Evolutionary conservation across 305 asterid genomes (phyloP), one percentile per base, ranked within the genome.

Genomic region (Rubia balearica): DNA sequence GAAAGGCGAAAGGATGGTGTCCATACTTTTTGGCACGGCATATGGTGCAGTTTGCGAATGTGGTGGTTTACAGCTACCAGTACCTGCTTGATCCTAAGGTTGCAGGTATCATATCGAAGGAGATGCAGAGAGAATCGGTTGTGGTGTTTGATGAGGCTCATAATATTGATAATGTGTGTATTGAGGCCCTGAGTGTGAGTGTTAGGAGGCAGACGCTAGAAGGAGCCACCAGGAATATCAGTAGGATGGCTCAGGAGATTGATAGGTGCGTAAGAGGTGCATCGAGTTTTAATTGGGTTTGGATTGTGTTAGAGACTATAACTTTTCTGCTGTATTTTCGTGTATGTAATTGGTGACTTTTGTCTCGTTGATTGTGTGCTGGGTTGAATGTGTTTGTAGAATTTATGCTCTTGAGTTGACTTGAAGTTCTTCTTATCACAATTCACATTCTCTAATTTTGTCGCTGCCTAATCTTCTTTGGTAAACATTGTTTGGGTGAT

Each of bases 81-180:
- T 94, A 94, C 83, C 79, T 94, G 65, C 98, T 94, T 73, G 99
- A 94, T 82, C 99, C 99, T 40, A 94, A 94, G 82, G 99, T 94
- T 78, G 99, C 99, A 3, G 93, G 93, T 72, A 86, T 94, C 75
- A 94, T 94, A 83, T 94, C 99, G 6, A 94, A 90, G 82, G 98
- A 94, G 89, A 94, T 94, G 98, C 97, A 91, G 84, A 90, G 88
- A 76, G 99, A 91, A 85, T 79, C 90, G 49, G 98, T 94, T 61
- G 98, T 94, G 72, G 98, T 94, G 79, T 94, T 94, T 80, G 99
- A 94, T 70, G 99, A 94, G 88, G 99, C 98, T 61, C 99, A 94
- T 80, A 94, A 94, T 76, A 94, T 94, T 51, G 99, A 94, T 81
- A 94, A 87, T 85, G 99, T 94, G 71, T 94, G 99, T 76, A 94